Base-by-base conservation (phyloP, 176 grass and related monocot species). In the Oryza brachyantha region DNA sequence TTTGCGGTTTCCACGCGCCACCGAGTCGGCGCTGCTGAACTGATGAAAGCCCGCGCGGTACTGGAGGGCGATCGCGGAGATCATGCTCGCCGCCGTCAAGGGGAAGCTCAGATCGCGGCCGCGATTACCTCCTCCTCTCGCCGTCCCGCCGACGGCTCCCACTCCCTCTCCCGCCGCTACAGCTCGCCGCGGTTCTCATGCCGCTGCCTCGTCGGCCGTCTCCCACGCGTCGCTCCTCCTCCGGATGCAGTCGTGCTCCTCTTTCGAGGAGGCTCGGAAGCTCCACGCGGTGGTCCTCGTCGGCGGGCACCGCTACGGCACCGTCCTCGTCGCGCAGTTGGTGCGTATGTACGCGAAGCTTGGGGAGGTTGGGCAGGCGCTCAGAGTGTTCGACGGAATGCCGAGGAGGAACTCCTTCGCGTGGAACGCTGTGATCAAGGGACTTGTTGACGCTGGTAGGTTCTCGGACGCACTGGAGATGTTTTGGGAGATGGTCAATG, bases 351-450 rank as follows among this genome's bases (percentile, higher is more conserved):
- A 93, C 63, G 66, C 64, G 0, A 64, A 19, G 50, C 76, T 74
- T 3, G 50, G 75, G 19, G 50, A 73, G 1, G 36, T 46, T 13
- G 39, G 16, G 6, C 50, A 70, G 6, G 90, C 90, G 32, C 66
- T 89, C 19, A 40, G 7, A 0, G 29, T 86, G 73, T 84, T 93
- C 76, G 70, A 86, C 72, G 72, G 69, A 79, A 78, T 89, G 79
- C 86, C 72, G 0, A 72, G 26, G 69, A 77, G 67, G 63, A 93
- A 89, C 61, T 86, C 86, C 40, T 89, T 93, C 61, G 80, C 90
- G 32, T 93, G 86, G 84, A 93, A 89, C 61, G 77, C 80, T 12
- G 71, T 52, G 40, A 86, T 93, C 67, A 89, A 70, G 81, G 80
- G 76, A 29, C 77, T 89, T 24, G 80, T 93, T 0, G 61, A 84